Percentiles rank a stretch among this genome's conserved stretches.
Conservation (phyloP, 2,329 filamentous ascomycete species). For the Cucurbitaria berberidis region DNA sequence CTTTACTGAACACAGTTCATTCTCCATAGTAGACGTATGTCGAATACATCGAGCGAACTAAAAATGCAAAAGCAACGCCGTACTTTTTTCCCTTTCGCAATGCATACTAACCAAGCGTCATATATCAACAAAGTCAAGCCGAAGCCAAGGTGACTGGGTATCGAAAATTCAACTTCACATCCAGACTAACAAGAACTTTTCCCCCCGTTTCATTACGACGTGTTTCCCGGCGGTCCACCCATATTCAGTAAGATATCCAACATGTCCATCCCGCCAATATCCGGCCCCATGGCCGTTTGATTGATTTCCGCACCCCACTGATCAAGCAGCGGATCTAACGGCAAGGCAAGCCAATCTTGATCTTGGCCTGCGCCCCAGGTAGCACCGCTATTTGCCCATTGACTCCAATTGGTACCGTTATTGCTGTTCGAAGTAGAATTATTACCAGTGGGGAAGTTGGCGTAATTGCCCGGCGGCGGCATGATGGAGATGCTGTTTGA, state of each 20-base stretch:
- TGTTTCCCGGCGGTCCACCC: constrained; percentile 38
- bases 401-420: constrained; percentile 21
- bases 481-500: constrained; percentile 54
- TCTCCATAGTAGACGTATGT: not conserved
- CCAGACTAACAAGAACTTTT: not conserved
- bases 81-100: not conserved
- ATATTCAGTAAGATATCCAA: constrained; percentile 55
- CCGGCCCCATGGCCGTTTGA: constrained; percentile 63
- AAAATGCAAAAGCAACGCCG: not conserved
- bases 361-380: constrained; percentile 33
- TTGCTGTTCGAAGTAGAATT: constrained; percentile 13
- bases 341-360: constrained; percentile 67
- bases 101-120: not conserved
- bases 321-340: constrained; percentile 65
- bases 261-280: constrained; percentile 65
- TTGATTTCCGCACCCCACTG: constrained; percentile 65
- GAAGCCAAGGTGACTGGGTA: constrained; percentile 2
- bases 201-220: not conserved
- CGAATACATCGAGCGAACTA: not conserved
- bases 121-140: not conserved
- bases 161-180: constrained; percentile 1
- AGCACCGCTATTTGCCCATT: constrained; percentile 29
- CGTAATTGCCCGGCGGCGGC: constrained; percentile 52
- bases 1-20: not conserved
- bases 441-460: constrained; percentile 21